phyloP scores from a whole-genome alignment of 176 grass and related monocot species.

The Zea mays region DNA sequence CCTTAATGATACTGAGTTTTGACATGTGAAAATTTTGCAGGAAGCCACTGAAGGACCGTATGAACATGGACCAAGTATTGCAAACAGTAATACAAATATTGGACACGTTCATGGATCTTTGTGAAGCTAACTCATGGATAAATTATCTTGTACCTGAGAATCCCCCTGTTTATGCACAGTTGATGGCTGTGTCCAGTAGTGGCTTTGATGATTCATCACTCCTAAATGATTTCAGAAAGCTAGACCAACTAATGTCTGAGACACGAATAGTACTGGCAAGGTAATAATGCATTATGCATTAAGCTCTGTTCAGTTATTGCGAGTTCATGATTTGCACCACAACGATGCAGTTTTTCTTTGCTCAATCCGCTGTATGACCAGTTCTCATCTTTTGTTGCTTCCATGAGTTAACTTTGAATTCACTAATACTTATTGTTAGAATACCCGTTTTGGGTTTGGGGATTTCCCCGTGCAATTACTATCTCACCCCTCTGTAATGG shows the following conservation, averaged over 20 bases:
- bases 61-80: slow-evolving; percentile 69
- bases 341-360: not conserved
- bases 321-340: slow-evolving; percentile 14
- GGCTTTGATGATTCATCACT: slow-evolving; percentile 66
- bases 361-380: not conserved
- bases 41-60: slow-evolving; percentile 82
- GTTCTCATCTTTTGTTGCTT: not conserved
- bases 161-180: slow-evolving; percentile 61
- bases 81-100: slow-evolving; percentile 70
- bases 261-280: slow-evolving; percentile 78
- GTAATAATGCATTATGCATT: slow-evolving; percentile 45
- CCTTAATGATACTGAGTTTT: not conserved
- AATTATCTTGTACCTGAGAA: slow-evolving; percentile 83
- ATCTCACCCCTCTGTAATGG: too few species aligned
- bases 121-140: slow-evolving; percentile 73
- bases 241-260: slow-evolving; percentile 85
- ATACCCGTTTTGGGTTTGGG: too few species aligned
- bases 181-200: slow-evolving; percentile 63
- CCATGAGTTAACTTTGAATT: slow-evolving; percentile 1
- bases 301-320: not conserved
- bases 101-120: slow-evolving; percentile 62
- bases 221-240: slow-evolving; percentile 77
- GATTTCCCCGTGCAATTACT: too few species aligned
- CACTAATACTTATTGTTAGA: not conserved
- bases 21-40: slow-evolving; percentile 51